These are phyloP conservation scores for Globisporangium lucens DNA, from an alignment of 352 stramenopile species.

Conservation along the genomic window DNA sequence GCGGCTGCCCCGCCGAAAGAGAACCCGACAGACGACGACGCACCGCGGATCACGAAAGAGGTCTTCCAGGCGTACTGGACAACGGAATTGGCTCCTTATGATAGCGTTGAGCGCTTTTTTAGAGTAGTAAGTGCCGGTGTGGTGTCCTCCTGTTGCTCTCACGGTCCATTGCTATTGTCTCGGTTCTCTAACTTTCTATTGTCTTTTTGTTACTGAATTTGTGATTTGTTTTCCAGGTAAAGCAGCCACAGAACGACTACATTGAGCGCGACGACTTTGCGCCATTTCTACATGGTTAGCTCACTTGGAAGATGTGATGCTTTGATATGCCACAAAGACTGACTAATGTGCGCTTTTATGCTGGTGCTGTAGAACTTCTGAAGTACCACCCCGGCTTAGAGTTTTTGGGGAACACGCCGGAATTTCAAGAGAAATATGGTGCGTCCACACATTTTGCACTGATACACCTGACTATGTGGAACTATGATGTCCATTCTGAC, in stretches of 20 bases:
- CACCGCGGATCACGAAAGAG: slow-evolving; percentile 70
- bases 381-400: slow-evolving; percentile 93
- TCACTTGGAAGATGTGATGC: not conserved
- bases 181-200: slow-evolving; percentile 8
- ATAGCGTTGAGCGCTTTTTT: slow-evolving; percentile 97
- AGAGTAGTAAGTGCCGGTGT: slow-evolving; percentile 68
- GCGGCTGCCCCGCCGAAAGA: not conserved
- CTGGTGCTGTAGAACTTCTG: slow-evolving; percentile 56
- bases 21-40: slow-evolving; percentile 23
- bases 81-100: slow-evolving; percentile 93
- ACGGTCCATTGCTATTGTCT: not conserved
- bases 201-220: slow-evolving; percentile 4
- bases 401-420: slow-evolving; percentile 96
- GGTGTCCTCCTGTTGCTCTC: not conserved
- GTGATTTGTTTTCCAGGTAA: slow-evolving; percentile 59
- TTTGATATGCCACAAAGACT: no score
- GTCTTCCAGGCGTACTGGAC: slow-evolving; percentile 94
- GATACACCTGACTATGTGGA: not conserved
- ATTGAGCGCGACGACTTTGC: slow-evolving; percentile 97
- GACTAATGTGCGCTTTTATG: not conserved
- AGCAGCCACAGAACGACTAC: slow-evolving; percentile 88
- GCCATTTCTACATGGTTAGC: slow-evolving; percentile 91
- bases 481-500: not conserved
- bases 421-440: slow-evolving; percentile 99
- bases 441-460: not conserved